phyloP scores from a whole-genome alignment of 2,329 filamentous ascomycete species.

The Alternaria alternata region DNA sequence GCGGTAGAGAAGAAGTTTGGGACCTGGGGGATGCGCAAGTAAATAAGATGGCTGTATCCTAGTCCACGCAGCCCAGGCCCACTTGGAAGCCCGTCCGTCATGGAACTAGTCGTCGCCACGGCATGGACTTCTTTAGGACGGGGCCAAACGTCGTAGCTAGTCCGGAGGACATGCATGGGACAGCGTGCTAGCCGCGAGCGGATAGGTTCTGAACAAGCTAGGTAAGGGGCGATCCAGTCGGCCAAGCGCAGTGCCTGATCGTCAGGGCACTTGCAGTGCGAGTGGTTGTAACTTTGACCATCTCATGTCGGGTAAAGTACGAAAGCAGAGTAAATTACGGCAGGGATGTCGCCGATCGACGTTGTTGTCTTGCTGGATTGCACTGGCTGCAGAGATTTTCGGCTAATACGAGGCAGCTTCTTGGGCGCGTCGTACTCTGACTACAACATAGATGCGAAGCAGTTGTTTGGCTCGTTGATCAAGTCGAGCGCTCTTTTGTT shows the following conservation, averaged over 20 bases:
- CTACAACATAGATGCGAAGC: not conserved
- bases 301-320: conserved; percentile 33
- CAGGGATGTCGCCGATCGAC: conserved; percentile 31
- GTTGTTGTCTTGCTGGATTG: conserved; percentile 12
- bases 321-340: conserved; percentile 44
- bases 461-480: conserved; percentile 13
- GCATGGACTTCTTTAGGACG: conserved; percentile 42
- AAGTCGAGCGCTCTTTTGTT: conserved; percentile 6
- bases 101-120: conserved; percentile 47
- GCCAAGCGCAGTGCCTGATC: conserved; percentile 44
- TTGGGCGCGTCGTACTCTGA: conserved; percentile 21
- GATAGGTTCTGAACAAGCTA: conserved; percentile 27
- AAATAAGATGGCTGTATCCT: conserved; percentile 47
- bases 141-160: conserved; percentile 46
- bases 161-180: conserved; percentile 38
- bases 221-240: conserved; percentile 41
- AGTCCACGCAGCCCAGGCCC: conserved; percentile 36
- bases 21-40: conserved; percentile 45
- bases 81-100: conserved; percentile 38
- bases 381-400: conserved; percentile 32
- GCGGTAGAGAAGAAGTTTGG: conserved; percentile 37
- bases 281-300: conserved; percentile 38
- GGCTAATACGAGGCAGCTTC: conserved; percentile 22
- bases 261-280: conserved; percentile 27
- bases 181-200: conserved; percentile 32